Evolutionary conservation across 78 protist species (phyloP).

Genomic region (Dictyostelium discoideum): DNA sequence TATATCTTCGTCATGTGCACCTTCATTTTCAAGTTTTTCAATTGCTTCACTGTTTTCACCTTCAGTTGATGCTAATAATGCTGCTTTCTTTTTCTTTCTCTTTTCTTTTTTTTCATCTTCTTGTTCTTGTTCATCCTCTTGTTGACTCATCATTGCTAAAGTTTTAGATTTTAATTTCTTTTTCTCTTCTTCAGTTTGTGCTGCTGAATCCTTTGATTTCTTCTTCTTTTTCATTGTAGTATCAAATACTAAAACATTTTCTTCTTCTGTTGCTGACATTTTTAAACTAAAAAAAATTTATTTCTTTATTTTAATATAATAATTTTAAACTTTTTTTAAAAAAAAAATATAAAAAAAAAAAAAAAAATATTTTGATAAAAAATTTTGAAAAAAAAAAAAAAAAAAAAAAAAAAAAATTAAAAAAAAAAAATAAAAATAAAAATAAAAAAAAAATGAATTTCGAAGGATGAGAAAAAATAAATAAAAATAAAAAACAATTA

Average conservation of each 20-base stretch:
- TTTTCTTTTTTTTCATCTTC: conserved; percentile 22
- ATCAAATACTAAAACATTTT: conserved; percentile 39
- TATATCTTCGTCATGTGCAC: conserved; percentile 11
- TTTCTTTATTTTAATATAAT: not conserved
- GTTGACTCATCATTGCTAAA: conserved; percentile 31
- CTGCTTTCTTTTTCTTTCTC: conserved; percentile 43
- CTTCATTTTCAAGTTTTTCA: not conserved
- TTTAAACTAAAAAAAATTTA: not conserved
- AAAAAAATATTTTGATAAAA: not conserved
- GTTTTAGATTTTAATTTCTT: conserved; percentile 16
- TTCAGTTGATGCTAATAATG: conserved; percentile 15
- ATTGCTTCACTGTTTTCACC: conserved; percentile 12
- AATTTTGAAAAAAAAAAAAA: conserved; percentile 10
- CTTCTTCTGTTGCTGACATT: conserved; percentile 12
- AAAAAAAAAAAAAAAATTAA: conserved; percentile 22
- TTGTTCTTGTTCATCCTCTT: conserved; percentile 44
- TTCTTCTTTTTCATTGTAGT: conserved; percentile 31
- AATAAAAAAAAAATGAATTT: not conserved
- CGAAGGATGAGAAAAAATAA: not conserved
- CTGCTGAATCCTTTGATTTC: not conserved
- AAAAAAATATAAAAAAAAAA: not conserved
- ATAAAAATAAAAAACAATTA: not conserved
- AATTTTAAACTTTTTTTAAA: not conserved
- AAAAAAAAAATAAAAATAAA: conserved; percentile 11
- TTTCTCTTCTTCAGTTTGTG: conserved; percentile 30